Evolutionary conservation across 2,329 filamentous ascomycete species (phyloP), one percentile per base, ranked within the genome.

Genomic region (Ophiosphaerella herpotricha): DNA sequence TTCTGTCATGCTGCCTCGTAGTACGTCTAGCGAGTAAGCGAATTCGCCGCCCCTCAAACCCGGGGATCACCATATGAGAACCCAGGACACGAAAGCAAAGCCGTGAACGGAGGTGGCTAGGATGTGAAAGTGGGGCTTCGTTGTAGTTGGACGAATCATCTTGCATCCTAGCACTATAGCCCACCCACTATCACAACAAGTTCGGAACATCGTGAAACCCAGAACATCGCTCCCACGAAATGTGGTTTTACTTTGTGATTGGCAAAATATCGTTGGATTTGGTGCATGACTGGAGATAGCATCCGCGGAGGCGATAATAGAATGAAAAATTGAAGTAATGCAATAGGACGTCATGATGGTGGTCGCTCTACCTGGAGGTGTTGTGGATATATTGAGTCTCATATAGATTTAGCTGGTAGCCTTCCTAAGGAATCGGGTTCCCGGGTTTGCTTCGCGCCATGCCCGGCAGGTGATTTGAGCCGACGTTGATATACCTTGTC

Each of bases 161-260:
- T 46, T 38, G 37, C 33, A 53, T 45, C 41, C 46, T 48, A 29
- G 57, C 29, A 38, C 18, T 51, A 56, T 47, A 48, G 42, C 50
- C 51, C 40, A 21, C 33, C 33, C 23, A 31, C 39, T 39, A 43
- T 44, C 7, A 16, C 34, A 24, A 18, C 46, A n/a, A 43, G 35
- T 56, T 32, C 39, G 50, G 58, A 60, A 58, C 57, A 43, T 26
- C 35, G 12, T 41, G 31, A 43, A 47, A 38, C 31, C 6, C 33
- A 49, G 13, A 39, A 33, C 14, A 7, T 41, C 21, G 7, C 48
- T 23, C 36, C 12, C 18, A 36, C 16, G 21, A 44, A 48, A 13
- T 13, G 12, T 21, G 24, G 32, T 21, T 23, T 7, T n/a, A 39
- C 24, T 18, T 24, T 40, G n/a, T 3, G 12, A 50, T 18, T 16